phyloP scores from a whole-genome alignment of 1,284 basidiomycete species.

The Thecaphora frezii region DNA sequence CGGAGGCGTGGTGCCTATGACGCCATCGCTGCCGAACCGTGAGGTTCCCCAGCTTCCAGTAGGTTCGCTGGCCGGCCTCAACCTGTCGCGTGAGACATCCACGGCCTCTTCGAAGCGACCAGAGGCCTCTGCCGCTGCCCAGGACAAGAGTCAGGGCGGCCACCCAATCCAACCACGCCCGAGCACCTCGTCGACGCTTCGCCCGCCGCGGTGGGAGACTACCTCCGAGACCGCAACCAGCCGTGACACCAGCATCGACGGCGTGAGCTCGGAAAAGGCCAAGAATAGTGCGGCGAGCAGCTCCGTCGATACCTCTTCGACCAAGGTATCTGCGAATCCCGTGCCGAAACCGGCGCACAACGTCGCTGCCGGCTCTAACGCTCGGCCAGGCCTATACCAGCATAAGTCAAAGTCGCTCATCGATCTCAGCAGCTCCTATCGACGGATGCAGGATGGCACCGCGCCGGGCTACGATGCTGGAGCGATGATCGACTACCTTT shows the following conservation, averaged over 20 bases:
- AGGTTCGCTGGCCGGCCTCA: constrained; percentile 2
- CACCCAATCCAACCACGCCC: constrained; percentile 3
- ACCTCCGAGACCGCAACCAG: constrained; percentile 9
- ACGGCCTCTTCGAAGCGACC: not conserved
- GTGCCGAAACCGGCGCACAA: not conserved
- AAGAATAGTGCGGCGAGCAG: not conserved
- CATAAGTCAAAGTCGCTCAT: constrained; percentile 50
- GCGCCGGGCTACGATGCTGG: not conserved
- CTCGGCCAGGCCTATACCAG: constrained; percentile 45
- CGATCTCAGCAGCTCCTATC: constrained; percentile 28
- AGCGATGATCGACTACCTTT: constrained; percentile 9
- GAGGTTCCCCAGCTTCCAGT: constrained; percentile 19
- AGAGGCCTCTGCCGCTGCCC: not conserved
- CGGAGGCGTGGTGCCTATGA: not conserved
- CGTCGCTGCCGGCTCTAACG: constrained; percentile 1
- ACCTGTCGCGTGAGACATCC: not conserved
- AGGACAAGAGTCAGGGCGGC: not conserved
- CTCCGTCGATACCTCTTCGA: not conserved
- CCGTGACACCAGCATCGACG: constrained; percentile 27
- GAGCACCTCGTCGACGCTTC: constrained; percentile 22
- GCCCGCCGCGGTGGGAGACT: constrained; percentile 8
- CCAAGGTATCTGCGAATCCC: not conserved
- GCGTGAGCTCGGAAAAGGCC: constrained; percentile 13
- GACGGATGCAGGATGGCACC: not conserved
- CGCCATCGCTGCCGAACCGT: constrained; percentile 23